Evolutionary conservation across 768 basidiomycete species (phyloP), one percentile per base, ranked within the genome.

Genomic region (Boletus bicolor): DNA sequence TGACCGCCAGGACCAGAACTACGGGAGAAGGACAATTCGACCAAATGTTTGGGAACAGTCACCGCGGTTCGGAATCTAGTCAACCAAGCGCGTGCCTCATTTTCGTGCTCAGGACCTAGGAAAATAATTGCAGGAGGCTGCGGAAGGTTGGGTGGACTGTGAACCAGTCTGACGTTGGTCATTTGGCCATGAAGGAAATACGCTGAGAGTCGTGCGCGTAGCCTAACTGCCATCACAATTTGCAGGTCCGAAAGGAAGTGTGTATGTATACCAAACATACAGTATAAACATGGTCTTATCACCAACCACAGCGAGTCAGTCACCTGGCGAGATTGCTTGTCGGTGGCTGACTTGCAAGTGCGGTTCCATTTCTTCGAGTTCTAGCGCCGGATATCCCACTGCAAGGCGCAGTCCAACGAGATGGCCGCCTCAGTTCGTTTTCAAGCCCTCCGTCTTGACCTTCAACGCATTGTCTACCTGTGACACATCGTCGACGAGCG

Each of bases 1-100:
- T 91, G 90, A 15, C 91, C 91, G 36, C 91, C 91, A 7, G 91
- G 91, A 24, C 91, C 91, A 4, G 90, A 91, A 62, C 90, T 92
- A 49, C 89, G 76, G 6, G 89, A 82, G 63, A 89, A 93, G 0
- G 81, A 76, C 26, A 92, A 59, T 41, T 86, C 80, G 0, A 90
- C 87, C 19, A 77, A 45, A 35, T 71, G 70, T 57, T 73, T 82
- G 0, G 83, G 83, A 37, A 88, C 79, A 4, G 68, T 60, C 17
- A 38, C 51, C 12, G 65, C 62, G 14, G 62, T 55, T 50, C 74
- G 76, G 68, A 89, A 88, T 19, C 64, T 56, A 1, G 72, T 62
- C 32, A 85, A 63, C 87, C 88, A 90, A 35, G 62, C 62, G 15
- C 79, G 75, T 9, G 86, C 88, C 7, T 72, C 66, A 12, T 66